phyloP scores from a whole-genome alignment of 2,329 filamentous ascomycete species.

The Neospermospora avenae region DNA sequence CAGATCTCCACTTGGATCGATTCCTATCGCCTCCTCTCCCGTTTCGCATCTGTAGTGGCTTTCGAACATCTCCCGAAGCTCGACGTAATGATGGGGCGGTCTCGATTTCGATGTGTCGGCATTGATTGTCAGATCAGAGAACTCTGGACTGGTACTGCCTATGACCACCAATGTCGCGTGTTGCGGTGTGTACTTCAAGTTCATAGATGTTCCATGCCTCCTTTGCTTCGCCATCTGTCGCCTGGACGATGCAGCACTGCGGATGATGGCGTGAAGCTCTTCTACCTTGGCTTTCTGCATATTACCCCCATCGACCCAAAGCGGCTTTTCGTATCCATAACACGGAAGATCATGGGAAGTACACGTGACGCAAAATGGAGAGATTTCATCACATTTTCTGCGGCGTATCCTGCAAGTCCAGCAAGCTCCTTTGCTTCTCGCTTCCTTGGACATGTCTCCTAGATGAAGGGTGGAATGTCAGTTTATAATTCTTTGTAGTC shows the following conservation, averaged over 20 bases:
- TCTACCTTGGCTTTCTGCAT: neutral
- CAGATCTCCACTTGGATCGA: neutral
- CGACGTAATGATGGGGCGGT: neutral
- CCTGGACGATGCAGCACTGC: neutral
- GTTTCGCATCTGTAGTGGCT: neutral
- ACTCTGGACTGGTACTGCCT: neutral
- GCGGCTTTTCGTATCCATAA: neutral
- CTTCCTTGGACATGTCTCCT: neutral
- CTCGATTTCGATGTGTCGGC: neutral
- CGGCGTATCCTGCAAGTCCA: constrained; percentile 1
- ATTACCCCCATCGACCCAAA: neutral
- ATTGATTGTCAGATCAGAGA: neutral
- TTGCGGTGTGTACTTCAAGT: neutral
- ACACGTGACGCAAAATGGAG: neutral
- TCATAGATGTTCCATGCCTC: neutral
- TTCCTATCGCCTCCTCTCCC: neutral
- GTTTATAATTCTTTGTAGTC: neutral
- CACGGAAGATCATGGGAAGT: neutral
- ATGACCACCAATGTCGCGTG: neutral
- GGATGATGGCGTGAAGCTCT: neutral
- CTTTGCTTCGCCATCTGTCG: neutral
- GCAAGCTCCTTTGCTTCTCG: constrained; percentile 2
- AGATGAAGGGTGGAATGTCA: neutral
- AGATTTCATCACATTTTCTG: neutral
- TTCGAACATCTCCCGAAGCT: neutral